Conservation (phyloP, 1,284 basidiomycete species). For the Cryptococcus sp. region DNA sequence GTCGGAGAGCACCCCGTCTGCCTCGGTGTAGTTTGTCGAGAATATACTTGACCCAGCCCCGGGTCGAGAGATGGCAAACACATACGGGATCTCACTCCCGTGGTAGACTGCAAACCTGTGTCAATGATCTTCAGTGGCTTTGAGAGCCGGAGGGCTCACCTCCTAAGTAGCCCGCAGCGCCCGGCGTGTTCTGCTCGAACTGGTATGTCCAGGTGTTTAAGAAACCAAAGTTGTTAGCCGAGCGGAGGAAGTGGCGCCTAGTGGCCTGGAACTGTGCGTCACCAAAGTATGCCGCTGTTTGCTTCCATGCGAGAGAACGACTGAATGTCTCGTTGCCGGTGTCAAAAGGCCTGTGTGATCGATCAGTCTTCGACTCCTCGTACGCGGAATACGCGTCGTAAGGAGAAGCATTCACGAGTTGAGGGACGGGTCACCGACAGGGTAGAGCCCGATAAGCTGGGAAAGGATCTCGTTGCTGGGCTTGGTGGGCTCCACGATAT, state of each 20-base stretch:
- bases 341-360: constrained; percentile 30
- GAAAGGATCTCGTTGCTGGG: constrained; percentile 12
- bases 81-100: constrained; percentile 28
- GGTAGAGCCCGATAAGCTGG: constrained; percentile 30
- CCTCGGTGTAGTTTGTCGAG: constrained; percentile 23
- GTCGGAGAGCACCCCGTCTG: constrained; percentile 21
- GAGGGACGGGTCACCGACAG: constrained; percentile 19
- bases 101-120: constrained; percentile 21
- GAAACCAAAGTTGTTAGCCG: constrained; percentile 25
- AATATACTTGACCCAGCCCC: background rate
- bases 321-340: constrained; percentile 45
- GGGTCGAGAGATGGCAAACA: constrained; percentile 23
- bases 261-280: constrained; percentile 36
- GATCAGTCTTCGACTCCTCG: background rate
- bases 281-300: constrained; percentile 28
- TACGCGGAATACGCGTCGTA: background rate
- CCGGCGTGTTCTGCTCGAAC: constrained; percentile 26
- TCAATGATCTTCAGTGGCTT: background rate
- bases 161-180: constrained; percentile 12
- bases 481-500: constrained; percentile 20
- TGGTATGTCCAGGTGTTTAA: constrained; percentile 38
- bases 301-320: constrained; percentile 24
- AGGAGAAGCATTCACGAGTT: constrained; percentile 26
- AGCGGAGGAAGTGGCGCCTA: constrained; percentile 30
- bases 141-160: constrained; percentile 16